phyloP scores from a whole-genome alignment of 2,329 filamentous ascomycete genomes.

The Chaetomium globosum region DNA sequence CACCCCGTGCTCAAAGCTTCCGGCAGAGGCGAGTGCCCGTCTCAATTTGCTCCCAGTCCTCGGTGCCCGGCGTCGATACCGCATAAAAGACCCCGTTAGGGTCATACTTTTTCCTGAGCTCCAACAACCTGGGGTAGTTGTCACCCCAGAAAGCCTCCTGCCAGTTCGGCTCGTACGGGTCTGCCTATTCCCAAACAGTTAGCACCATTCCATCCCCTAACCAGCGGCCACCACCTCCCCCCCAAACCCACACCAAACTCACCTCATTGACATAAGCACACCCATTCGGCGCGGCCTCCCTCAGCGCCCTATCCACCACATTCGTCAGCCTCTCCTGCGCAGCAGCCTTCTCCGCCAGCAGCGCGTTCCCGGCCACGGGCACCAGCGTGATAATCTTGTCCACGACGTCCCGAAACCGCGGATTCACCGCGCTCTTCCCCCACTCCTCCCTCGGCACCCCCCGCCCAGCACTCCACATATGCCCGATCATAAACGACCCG shows the following conservation, averaged over 20 bases:
- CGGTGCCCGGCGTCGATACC: constrained; percentile 49
- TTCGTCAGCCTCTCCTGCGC: constrained; percentile 47
- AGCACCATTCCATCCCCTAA: neutral
- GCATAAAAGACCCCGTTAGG: constrained; percentile 48
- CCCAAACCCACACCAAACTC: neutral
- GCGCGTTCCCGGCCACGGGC: constrained; percentile 44
- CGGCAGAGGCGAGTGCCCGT: constrained; percentile 48
- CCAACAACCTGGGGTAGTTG: constrained; percentile 43
- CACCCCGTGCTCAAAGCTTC: constrained; percentile 27
- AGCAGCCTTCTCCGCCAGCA: constrained; percentile 48
- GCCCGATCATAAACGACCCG: constrained; percentile 43
- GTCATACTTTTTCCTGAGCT: constrained; percentile 51
- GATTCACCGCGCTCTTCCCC: constrained; percentile 47
- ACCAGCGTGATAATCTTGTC: constrained; percentile 44
- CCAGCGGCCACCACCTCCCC: too few species aligned
- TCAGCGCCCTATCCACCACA: constrained; percentile 44
- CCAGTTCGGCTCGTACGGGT: constrained; percentile 43
- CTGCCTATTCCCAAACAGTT: constrained; percentile 31
- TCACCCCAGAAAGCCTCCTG: constrained; percentile 47
- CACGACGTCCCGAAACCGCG: constrained; percentile 44
- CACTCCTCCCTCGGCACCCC: constrained; percentile 37
- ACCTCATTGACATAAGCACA: constrained; percentile 53
- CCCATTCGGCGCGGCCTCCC: constrained; percentile 44
- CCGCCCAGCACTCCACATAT: constrained; percentile 46
- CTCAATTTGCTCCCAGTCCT: constrained; percentile 48